A percentile compares a stretch with the other conserved stretches of the same genome.
Conservation (phyloP, 2,329 filamentous ascomycete genomes). For the Alternaria tenuissima region DNA sequence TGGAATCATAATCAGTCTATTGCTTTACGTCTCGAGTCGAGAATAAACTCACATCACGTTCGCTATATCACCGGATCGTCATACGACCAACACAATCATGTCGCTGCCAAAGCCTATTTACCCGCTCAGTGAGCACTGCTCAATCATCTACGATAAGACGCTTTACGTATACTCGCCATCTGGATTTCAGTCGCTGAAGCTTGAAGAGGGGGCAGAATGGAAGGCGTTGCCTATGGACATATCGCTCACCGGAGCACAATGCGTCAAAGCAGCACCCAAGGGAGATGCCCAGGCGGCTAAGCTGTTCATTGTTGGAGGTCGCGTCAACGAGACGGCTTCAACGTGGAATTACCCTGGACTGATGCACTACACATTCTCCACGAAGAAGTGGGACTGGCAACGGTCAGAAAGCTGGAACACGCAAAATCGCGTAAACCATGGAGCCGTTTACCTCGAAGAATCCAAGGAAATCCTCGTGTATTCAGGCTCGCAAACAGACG, state of each 20-base stretch:
- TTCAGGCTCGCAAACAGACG: conserved; percentile 73
- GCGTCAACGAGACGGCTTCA: conserved; percentile 44
- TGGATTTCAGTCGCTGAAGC: conserved; percentile 76
- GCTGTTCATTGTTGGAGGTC: conserved; percentile 83
- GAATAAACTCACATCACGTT: conserved; percentile 28
- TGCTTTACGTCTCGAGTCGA: conserved; percentile 27
- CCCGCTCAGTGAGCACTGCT: conserved; percentile 79
- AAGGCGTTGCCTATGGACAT: conserved; percentile 69
- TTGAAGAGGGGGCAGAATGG: conserved; percentile 78
- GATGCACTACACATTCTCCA: conserved; percentile 70
- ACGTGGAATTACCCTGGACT: conserved; percentile 72
- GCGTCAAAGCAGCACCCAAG: conserved; percentile 72
- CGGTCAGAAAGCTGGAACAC: conserved; percentile 61
- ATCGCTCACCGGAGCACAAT: conserved; percentile 76
- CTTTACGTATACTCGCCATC: conserved; percentile 82
- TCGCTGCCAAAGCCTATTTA: conserved; percentile 73
- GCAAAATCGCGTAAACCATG: conserved; percentile 77
- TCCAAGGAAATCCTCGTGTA: conserved; percentile 80
- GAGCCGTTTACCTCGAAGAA: conserved; percentile 75
- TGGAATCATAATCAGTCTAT: conserved; percentile 31
- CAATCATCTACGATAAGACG: conserved; percentile 79
- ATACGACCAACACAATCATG: conserved; percentile 61
- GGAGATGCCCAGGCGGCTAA: conserved; percentile 66
- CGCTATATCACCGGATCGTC: conserved; percentile 22
- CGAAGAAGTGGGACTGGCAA: conserved; percentile 67